These are phyloP conservation scores for Suillus bovinus DNA, from an alignment of 768 basidiomycete species.

Conservation along the genomic window DNA sequence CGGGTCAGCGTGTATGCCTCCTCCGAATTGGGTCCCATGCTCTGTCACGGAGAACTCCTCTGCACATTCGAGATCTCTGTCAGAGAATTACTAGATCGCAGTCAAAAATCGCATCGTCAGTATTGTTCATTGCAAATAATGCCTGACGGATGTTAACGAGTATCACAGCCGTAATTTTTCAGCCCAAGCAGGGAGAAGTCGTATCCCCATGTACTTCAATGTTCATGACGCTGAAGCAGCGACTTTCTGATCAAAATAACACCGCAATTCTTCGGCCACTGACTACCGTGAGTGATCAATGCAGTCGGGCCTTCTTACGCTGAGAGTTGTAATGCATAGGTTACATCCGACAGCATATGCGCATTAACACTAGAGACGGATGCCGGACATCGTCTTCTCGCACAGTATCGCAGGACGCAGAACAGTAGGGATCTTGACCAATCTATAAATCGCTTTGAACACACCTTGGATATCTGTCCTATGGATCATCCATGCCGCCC, in stretches of 20 bases:
- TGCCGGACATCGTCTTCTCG: not conserved
- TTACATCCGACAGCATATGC: not conserved
- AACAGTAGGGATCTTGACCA: not conserved
- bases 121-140: too few relatives aligned
- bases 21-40: constrained; percentile 9
- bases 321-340: not conserved
- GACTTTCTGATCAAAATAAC: not conserved
- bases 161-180: not conserved
- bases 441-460: not conserved
- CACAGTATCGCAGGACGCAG: not conserved
- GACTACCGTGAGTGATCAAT: not conserved
- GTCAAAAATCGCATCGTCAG: not conserved
- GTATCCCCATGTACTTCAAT: not conserved
- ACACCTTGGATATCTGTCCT: not conserved
- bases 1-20: constrained; percentile 7
- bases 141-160: not conserved
- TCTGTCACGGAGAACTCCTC: constrained; percentile 13
- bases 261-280: not conserved
- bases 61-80: constrained; percentile 2
- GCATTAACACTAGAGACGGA: not conserved
- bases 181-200: not conserved
- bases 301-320: not conserved
- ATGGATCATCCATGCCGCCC: not conserved
- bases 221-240: not conserved
- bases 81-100: not conserved